These are phyloP conservation scores for Cucurbita maxima DNA, from an alignment of 306 rosid species.

Conservation along the genomic window DNA sequence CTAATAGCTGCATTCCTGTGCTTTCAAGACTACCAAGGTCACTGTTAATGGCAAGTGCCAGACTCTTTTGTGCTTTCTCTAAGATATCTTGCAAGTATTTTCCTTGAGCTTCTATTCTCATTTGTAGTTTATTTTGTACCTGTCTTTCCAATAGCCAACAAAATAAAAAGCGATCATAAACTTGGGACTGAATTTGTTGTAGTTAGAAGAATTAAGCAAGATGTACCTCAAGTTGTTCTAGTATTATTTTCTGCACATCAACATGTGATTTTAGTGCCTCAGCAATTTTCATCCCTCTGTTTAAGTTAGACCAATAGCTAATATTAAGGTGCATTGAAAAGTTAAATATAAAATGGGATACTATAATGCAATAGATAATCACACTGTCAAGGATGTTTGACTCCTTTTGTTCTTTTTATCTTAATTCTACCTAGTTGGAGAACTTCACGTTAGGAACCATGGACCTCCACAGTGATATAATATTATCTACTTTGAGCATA, in stretches of 20 bases:
- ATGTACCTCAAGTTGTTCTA: slow-evolving; percentile 79
- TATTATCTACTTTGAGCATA: too few species aligned
- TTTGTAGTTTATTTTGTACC: slow-evolving; percentile 68
- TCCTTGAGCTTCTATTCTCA: slow-evolving; percentile 89
- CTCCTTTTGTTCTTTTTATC: neutral
- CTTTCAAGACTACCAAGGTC: slow-evolving; percentile 26
- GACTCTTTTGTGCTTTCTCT: slow-evolving; percentile 67
- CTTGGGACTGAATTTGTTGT: neutral
- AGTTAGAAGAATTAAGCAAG: neutral
- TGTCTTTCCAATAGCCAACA: slow-evolving; percentile 2
- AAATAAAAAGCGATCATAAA: neutral
- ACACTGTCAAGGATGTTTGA: neutral
- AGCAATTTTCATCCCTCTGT: slow-evolving; percentile 49
- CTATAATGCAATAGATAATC: neutral
- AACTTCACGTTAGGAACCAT: neutral
- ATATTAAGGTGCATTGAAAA: neutral
- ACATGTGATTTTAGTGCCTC: slow-evolving; percentile 48
- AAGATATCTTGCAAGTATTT: slow-evolving; percentile 64
- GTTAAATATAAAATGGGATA: neutral
- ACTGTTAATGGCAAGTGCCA: slow-evolving; percentile 35
- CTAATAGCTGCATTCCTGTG: slow-evolving; percentile 44
- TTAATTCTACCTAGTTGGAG: neutral
- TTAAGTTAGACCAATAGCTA: slow-evolving; percentile 9
- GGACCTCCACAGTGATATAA: too few species aligned
- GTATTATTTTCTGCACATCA: slow-evolving; percentile 65